Base-by-base conservation (phyloP, 139 green algal species). In the Pleodorina starrii region DNA sequence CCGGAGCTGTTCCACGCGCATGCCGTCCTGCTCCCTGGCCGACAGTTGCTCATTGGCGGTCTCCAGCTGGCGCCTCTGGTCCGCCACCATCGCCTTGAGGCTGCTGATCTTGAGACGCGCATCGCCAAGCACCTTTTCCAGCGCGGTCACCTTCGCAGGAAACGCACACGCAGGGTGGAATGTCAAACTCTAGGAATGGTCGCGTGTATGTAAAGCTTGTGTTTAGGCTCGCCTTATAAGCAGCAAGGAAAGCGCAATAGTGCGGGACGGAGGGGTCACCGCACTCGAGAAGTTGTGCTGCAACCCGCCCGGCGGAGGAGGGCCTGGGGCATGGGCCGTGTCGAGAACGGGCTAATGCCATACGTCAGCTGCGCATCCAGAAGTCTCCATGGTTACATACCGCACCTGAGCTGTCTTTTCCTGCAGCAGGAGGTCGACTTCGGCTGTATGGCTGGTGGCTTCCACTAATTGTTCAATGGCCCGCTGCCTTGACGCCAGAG, bases 91-190 rank as follows among this genome's bases (percentile, higher is more conserved):
- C 3, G 46, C 38, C 16, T 86, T 85, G 5, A 91, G 59, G 29
- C 72, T 72, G 71, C 59, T 66, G 42, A 90, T 90, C 54, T 90
- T 91, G 6, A 73, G 43, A 7, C 93, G 86, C 0, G 90, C 93
- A 16, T 96, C 93, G 0, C 90, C 43, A 29, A 96, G 80, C 10
- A 92, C 94, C 36, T 90, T 66, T 35, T 96, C 94, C 2, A 94
- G 89, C 32, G 94, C 92, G 29, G 92, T 91, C 4, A 90, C 73
- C 93, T 96, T 51, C 25, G 48, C 11, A 46, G 21, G n/a, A n/a
- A n/a, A n/a, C n/a, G n/a, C n/a, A n/a, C n/a, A n/a, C n/a, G n/a
- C n/a, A n/a, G n/a, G n/a, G n/a, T n/a, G n/a, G n/a, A n/a, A n/a
- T n/a, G n/a, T n/a, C n/a, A n/a, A n/a, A n/a, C n/a, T n/a, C n/a